Base-by-base conservation (phyloP, 2,329 filamentous ascomycete species). In the Colletotrichum lindemuthianum region DNA sequence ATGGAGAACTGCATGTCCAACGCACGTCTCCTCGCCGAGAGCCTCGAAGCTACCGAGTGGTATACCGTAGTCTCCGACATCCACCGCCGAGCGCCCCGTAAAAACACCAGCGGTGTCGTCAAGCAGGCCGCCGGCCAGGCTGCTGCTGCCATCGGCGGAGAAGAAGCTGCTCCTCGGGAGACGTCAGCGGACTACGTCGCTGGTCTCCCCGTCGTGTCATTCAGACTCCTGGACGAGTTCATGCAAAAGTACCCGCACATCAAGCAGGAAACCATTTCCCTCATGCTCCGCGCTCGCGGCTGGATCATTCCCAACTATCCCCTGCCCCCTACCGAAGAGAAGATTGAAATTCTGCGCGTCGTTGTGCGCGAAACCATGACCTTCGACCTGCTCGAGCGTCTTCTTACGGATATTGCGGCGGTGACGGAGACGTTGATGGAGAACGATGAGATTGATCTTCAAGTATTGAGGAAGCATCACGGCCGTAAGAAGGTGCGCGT, bases 291-390 rank as follows among this genome's bases (percentile, higher is more conserved):
- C 12, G 85, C 86, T 5, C 88, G 88, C 71, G 87, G 90, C 75
- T 91, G 90, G 78, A 91, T 91, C 65, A 88, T 91, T 61, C 89
- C 88, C 24, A 91, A 91, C 77, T 91, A 91, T 72, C 84, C 87
- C 2, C 79, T 91, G 6, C 89, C 89, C 8, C 88, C 88, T 0
- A 80, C 78, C 47, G 86, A 87, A 71, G 83, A 88, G 13, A 79
- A 84, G 57, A 88, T 79, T 1, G 88, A 91, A 74, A 91, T 91
- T 65, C 75, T 91, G 57, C 80, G 89, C n/a, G 82, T 91, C 0
- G 89, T 91, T 3, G 81, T 91, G 7, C 81, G 89, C 49, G 88
- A 91, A 75, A 87, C 80, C 69, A 86, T 91, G 85, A 86, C 82
- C n/a, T 76, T 90, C n/a, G 88, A 91, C 72, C 78, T 91, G 51